Conservation (phyloP, 331 rosid genomes). For the Malus hybrid region DNA sequence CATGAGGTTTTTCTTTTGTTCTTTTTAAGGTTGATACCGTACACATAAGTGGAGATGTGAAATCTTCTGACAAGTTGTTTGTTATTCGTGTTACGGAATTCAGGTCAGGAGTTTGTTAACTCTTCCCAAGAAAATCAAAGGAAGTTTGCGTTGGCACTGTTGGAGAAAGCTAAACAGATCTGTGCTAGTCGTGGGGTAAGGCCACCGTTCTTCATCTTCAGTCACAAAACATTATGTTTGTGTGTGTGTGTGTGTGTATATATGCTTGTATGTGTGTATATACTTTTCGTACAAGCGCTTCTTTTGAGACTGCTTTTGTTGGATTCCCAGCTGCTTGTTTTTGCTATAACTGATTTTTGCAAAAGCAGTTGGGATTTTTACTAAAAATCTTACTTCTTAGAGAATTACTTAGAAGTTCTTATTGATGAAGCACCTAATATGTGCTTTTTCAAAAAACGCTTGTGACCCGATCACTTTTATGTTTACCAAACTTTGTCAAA, state of each 20-base stretch:
- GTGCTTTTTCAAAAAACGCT: not conserved
- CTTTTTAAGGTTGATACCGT: not conserved
- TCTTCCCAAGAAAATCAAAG: conserved; percentile 29
- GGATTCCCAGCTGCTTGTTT: not conserved
- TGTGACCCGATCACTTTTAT: not conserved
- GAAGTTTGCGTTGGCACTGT: conserved; percentile 24
- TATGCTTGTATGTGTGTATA: no score
- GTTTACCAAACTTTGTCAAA: not conserved
- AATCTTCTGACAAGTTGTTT: not conserved
- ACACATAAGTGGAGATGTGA: not conserved
- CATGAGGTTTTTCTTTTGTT: not conserved
- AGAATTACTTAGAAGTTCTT: not conserved
- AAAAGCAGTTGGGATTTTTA: not conserved
- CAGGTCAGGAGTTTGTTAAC: conserved; percentile 24
- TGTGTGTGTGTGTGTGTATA: no score
- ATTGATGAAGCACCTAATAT: no score
- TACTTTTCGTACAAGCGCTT: no score
- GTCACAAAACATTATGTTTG: not conserved
- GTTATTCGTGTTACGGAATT: not conserved
- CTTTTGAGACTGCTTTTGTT: not conserved
- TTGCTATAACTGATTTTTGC: not conserved
- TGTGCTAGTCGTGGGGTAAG: conserved; percentile 44
- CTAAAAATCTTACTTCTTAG: not conserved
- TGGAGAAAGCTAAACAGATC: conserved; percentile 41
- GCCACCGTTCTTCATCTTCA: not conserved